A percentile compares a stretch with the other conserved stretches of the same genome.
These are phyloP conservation scores for Gnomoniopsis smithogilvyi DNA, from an alignment of 2,329 filamentous ascomycete species.

Conservation along the genomic window DNA sequence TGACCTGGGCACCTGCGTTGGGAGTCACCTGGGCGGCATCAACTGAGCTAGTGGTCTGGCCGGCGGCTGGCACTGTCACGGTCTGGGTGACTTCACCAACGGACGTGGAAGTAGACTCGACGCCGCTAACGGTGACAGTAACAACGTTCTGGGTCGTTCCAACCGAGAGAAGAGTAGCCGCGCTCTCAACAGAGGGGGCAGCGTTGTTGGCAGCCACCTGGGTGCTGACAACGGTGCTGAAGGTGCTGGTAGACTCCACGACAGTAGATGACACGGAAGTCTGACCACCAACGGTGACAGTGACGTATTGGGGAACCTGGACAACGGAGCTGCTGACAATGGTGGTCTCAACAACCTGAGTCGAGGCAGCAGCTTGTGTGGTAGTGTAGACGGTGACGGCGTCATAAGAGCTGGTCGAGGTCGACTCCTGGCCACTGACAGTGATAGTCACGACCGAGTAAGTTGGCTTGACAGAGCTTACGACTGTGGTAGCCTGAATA, in stretches of 20 bases:
- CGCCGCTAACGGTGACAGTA: slow-evolving; percentile 4
- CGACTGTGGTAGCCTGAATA: background rate
- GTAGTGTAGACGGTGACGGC: background rate
- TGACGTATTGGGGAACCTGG: slow-evolving; percentile 10
- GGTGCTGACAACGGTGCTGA: background rate
- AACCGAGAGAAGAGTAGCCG: background rate
- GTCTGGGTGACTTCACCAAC: slow-evolving; percentile 2
- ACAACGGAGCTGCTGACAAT: slow-evolving; percentile 10
- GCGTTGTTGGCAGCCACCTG: background rate
- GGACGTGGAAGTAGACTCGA: slow-evolving; percentile 2
- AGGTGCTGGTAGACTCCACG: slow-evolving; percentile 5
- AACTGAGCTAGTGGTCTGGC: background rate
- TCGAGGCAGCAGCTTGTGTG: background rate
- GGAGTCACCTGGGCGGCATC: background rate
- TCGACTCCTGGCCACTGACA: background rate
- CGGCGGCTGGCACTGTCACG: background rate
- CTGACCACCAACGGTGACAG: slow-evolving; percentile 8
- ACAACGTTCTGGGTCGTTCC: slow-evolving; percentile 1
- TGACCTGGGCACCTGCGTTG: background rate
- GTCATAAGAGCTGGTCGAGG: background rate
- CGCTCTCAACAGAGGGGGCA: background rate
- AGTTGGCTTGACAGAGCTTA: background rate
- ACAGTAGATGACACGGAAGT: slow-evolving; percentile 7
- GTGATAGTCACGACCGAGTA: background rate
- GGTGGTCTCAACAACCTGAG: background rate